Evolutionary conservation across 176 grass and related monocot genomes (phyloP).

Genomic region (Saccharum officinarum): DNA sequence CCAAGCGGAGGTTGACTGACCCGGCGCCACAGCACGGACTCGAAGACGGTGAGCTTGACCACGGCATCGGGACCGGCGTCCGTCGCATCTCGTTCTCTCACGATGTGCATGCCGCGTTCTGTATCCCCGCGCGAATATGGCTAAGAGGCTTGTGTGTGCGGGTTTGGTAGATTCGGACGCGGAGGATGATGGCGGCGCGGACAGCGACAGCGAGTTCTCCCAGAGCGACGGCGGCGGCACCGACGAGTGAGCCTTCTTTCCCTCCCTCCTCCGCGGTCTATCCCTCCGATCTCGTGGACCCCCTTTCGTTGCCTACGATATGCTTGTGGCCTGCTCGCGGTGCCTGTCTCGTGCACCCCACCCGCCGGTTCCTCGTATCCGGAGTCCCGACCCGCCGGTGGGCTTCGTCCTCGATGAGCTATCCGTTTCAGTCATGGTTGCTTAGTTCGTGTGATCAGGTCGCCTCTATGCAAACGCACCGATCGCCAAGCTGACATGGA

Average conservation of each 20-base stretch:
- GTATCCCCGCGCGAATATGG: slow-evolving; percentile 22
- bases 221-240: slow-evolving; percentile 33
- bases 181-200: slow-evolving; percentile 23
- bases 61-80: slow-evolving; percentile 17
- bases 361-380: not conserved
- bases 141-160: slow-evolving; percentile 22
- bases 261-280: not conserved
- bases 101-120: slow-evolving; percentile 26
- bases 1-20: slow-evolving; percentile 36
- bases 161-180: slow-evolving; percentile 48
- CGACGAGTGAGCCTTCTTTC: slow-evolving; percentile 41
- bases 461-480: slow-evolving; percentile 27
- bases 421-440: not conserved
- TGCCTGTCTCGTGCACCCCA: not conserved
- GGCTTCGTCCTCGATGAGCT: not conserved
- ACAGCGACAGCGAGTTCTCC: slow-evolving; percentile 42
- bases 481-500: slow-evolving; percentile 23
- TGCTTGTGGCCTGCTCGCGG: slow-evolving; percentile 9
- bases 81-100: not conserved
- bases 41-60: slow-evolving; percentile 43
- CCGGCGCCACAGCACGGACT: slow-evolving; percentile 13
- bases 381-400: not conserved
- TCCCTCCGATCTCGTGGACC: not conserved
- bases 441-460: slow-evolving; percentile 29
- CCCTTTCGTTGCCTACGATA: not conserved